Percentiles rank a stretch among this genome's conserved stretches.
phyloP scores from a whole-genome alignment of 164 flowering plant genomes.

The Taxillus chinensis region DNA sequence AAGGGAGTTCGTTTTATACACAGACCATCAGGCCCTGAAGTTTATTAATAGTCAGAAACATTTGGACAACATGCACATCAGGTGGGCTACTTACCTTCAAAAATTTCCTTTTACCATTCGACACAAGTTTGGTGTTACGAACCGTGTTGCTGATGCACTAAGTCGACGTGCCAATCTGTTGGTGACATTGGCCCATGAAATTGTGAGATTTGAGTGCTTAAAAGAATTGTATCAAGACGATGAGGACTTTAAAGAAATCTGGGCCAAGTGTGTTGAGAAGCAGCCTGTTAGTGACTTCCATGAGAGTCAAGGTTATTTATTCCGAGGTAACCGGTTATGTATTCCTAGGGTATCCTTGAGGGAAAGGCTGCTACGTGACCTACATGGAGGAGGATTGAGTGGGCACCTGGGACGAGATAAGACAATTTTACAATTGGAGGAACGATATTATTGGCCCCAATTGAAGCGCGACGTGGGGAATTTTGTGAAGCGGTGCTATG shows the following conservation, averaged over 20 bases:
- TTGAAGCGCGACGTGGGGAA: not conserved
- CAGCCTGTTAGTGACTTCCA: no score
- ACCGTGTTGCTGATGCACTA: not conserved
- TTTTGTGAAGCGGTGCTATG: not conserved
- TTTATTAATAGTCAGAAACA: not conserved
- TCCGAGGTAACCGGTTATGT: not conserved
- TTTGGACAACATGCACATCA: not conserved
- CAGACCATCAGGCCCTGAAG: conserved; percentile 1
- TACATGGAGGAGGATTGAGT: not conserved
- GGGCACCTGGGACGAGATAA: conserved; percentile 1
- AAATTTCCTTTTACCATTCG: not conserved
- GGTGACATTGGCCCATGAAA: no score
- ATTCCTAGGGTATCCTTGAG: not conserved
- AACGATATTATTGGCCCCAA: not conserved
- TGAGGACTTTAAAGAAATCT: no score
- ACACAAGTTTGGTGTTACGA: not conserved
- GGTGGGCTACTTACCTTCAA: not conserved
- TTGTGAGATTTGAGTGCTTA: no score
- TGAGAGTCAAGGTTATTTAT: no score
- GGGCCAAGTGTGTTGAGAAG: no score
- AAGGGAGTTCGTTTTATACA: not conserved
- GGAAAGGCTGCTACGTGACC: not conserved
- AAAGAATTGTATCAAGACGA: no score
- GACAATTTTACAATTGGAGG: not conserved
- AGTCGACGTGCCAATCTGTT: not conserved